Base-by-base conservation (phyloP, 163 green algal species). In the Volvox carteri region DNA sequence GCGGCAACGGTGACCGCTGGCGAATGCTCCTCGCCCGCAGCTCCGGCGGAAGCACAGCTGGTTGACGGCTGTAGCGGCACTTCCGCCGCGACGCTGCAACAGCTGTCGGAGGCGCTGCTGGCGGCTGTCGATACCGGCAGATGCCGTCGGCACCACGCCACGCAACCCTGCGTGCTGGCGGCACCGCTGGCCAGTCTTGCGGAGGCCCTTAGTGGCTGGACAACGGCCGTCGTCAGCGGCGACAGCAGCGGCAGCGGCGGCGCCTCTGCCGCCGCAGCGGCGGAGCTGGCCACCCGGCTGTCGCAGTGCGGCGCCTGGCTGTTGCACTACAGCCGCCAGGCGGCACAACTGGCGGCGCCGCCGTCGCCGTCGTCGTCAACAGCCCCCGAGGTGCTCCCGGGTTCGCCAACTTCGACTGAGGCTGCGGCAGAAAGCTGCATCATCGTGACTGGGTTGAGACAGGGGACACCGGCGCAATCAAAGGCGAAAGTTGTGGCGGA, bases 141-240 rank as follows among this genome's bases (percentile, higher is more conserved):
- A 46, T 28, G 25, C 35, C 28, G 44, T 4, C 73, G 44, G 28
- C 44, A 62, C 73, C 12, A 50, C 42, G 73, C 42, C n/a, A 21
- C n/a, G 23, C 73, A 44, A 28, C 7, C 73, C 25, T 80, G 73
- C 25, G 25, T 62, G 73, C 44, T 80, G 73, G 44, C 73, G 41
- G 42, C 28, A n/a, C 73, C 73, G 42, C 42, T 80, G 73, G 73
- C 73, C 14, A 21, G 28, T 2, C 23, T 80, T 25, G 73, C 73
- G 73, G 44, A 60, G 73, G 44, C 25, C n/a, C 73, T 80, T 28
- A n/a, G 28, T 23, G 41, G 73, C n/a, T 80, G 70, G 70, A 58
- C 25, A 44, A 8, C 30, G 7, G 39, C 30, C 7, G 70, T 25
- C 73, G 44, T 28, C 25, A 28, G 23, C 44, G 73, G 44, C 14